A percentile compares a stretch with the other conserved stretches of the same genome.
phyloP scores from a whole-genome alignment of 2,329 filamentous ascomycete genomes.

The Fusarium lyarnte region DNA sequence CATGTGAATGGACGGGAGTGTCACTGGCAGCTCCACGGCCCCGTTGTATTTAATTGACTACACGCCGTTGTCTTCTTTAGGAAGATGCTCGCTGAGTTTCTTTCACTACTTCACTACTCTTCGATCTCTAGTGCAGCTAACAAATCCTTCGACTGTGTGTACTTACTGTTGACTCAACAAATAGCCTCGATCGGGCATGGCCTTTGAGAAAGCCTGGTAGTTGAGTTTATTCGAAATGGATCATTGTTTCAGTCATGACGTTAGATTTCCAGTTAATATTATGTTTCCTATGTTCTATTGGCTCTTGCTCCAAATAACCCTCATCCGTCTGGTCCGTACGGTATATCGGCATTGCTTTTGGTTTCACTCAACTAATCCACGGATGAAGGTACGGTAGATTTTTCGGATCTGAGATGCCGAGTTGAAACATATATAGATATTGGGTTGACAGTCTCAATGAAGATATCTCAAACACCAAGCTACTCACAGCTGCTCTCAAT shows the following conservation, averaged over 20 bases:
- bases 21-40: not conserved
- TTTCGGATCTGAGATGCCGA: not conserved
- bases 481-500: accelerated
- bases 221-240: not conserved
- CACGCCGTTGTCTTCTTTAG: not conserved
- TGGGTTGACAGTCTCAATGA: not conserved
- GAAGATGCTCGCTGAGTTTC: not conserved
- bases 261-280: not conserved
- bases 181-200: not conserved
- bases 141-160: not conserved
- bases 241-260: not conserved
- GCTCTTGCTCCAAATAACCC: not conserved
- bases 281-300: not conserved
- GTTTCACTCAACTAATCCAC: too few relatives aligned
- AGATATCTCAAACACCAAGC: not conserved
- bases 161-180: not conserved
- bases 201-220: not conserved
- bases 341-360: not conserved
- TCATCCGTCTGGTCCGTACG: not conserved
- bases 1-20: not conserved
- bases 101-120: too few relatives aligned
- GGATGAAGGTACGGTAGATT: not conserved
- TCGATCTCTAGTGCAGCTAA: not conserved
- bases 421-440: not conserved
- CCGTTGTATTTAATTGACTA: accelerated